These are phyloP conservation scores for Cercospora zeae-maydis DNA, from an alignment of 2,329 filamentous ascomycete species.

Conservation along the genomic window DNA sequence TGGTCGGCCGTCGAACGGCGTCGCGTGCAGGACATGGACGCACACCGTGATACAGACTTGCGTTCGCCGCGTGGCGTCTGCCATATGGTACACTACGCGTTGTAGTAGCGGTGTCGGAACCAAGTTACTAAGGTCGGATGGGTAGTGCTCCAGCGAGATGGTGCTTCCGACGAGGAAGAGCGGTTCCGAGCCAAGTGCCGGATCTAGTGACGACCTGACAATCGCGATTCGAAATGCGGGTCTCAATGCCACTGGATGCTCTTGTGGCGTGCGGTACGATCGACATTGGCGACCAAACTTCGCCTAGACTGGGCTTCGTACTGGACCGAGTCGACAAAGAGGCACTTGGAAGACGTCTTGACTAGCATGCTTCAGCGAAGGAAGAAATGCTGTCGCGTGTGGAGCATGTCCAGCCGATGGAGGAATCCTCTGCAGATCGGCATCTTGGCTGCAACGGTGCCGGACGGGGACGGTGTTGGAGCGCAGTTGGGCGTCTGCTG, in stretches of 20 bases:
- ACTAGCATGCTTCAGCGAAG: neutral
- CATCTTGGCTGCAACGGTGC: neutral
- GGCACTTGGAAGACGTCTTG: neutral
- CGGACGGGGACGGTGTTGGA: neutral
- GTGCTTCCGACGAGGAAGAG: neutral
- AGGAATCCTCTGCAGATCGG: conserved; percentile 3
- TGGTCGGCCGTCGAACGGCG: neutral
- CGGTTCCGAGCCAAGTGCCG: conserved; percentile 1
- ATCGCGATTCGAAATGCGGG: neutral
- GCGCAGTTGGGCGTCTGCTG: neutral
- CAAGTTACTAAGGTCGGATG: too few relatives aligned
- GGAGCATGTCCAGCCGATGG: conserved; percentile 6
- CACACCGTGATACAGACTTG: too few relatives aligned
- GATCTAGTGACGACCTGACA: neutral
- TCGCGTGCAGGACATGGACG: neutral
- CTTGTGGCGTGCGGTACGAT: neutral
- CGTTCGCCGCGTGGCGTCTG: neutral
- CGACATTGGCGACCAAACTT: neutral
- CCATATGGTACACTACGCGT: neutral
- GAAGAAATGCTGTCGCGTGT: neutral
- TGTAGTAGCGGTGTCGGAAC: neutral
- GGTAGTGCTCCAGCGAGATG: neutral
- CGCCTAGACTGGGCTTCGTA: neutral
- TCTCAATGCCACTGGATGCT: neutral
- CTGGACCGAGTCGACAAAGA: neutral